Percentiles rank a stretch among this genome's conserved stretches.
These are phyloP conservation scores for Coelastrella sp. DNA, from an alignment of 139 green algal species.

Conservation along the genomic window DNA sequence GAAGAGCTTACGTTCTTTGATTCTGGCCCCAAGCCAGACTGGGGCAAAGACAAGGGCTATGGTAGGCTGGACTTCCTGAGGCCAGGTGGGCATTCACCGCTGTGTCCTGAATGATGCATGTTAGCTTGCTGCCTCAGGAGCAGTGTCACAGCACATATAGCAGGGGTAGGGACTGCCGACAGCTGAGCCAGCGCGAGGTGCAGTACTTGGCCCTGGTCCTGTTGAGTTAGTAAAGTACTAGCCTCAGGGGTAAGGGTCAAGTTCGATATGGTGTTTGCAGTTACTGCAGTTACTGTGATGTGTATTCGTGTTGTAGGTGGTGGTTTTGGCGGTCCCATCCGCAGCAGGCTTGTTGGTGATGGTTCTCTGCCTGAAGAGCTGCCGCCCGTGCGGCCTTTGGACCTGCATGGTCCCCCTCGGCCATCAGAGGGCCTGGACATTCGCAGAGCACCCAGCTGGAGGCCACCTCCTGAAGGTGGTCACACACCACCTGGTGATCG, in stretches of 20 bases:
- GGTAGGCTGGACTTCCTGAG: conserved; percentile 42
- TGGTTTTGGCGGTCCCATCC: conserved; percentile 44
- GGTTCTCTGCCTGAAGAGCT: conserved; percentile 50
- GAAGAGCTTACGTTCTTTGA: conserved; percentile 53
- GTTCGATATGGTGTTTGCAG: too few species aligned
- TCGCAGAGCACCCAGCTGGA: conserved; percentile 35
- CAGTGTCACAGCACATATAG: too few species aligned
- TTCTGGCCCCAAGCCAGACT: conserved; percentile 47
- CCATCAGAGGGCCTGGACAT: conserved; percentile 14
- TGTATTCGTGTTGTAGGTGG: background rate
- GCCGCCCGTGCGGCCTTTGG: conserved; percentile 8
- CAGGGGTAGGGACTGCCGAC: too few species aligned
- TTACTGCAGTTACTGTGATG: background rate
- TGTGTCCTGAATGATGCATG: too few species aligned
- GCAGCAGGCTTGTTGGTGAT: conserved; percentile 47
- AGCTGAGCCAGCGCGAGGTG: too few species aligned
- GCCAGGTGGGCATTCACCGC: conserved; percentile 8
- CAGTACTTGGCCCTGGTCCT: too few species aligned
- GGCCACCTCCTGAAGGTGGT: conserved; percentile 2
- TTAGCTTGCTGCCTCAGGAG: too few species aligned
- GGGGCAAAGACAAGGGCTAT: conserved; percentile 43
- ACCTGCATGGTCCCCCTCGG: background rate
- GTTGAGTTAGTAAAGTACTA: too few species aligned
- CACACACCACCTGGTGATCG: conserved; percentile 20
- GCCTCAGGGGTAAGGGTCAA: too few species aligned